Percentiles rank a stretch among this genome's conserved stretches.
Evolutionary conservation across 2,329 filamentous ascomycete species (phyloP).

Genomic region (Septoria petroselini): DNA sequence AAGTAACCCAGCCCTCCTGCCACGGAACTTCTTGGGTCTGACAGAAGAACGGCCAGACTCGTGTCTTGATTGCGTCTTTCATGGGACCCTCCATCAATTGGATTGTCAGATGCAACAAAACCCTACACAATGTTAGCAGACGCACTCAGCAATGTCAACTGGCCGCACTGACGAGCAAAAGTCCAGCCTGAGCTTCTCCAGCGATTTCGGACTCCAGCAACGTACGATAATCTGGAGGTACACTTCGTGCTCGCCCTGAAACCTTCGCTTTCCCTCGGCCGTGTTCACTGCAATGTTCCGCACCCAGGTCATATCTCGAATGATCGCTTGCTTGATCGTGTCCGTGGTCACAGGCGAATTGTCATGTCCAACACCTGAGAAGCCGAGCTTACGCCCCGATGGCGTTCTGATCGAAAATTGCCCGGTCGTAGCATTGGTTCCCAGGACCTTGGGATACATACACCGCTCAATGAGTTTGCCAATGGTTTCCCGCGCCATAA

Average conservation of each 20-base stretch:
- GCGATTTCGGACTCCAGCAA: not conserved
- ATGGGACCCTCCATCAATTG: not conserved
- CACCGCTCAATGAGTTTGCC: conserved; percentile 7
- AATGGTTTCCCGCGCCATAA: not conserved
- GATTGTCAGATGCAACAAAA: not conserved
- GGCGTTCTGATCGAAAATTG: conserved; percentile 3
- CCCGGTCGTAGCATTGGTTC: not conserved
- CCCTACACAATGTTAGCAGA: not conserved
- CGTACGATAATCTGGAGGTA: conserved; percentile 5
- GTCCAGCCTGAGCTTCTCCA: not conserved
- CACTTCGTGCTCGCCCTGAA: not conserved
- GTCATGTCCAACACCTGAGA: conserved; percentile 3
- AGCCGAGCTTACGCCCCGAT: conserved; percentile 6
- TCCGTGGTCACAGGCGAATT: not conserved
- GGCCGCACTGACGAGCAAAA: not conserved
- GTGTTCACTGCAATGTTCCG: not conserved
- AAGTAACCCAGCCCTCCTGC: conserved; percentile 8
- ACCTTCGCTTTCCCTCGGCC: not conserved
- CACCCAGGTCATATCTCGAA: conserved; percentile 9
- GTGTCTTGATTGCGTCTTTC: not conserved
- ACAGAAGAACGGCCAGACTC: conserved; percentile 5
- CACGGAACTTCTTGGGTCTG: not conserved
- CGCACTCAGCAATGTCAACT: not conserved
- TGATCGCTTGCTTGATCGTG: conserved; percentile 7
- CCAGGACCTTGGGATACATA: conserved; percentile 8